Percentiles rank a stretch among this genome's conserved stretches.
These are phyloP conservation scores for Actinidia arguta DNA, from an alignment of 179 eudicot species.

Conservation along the genomic window DNA sequence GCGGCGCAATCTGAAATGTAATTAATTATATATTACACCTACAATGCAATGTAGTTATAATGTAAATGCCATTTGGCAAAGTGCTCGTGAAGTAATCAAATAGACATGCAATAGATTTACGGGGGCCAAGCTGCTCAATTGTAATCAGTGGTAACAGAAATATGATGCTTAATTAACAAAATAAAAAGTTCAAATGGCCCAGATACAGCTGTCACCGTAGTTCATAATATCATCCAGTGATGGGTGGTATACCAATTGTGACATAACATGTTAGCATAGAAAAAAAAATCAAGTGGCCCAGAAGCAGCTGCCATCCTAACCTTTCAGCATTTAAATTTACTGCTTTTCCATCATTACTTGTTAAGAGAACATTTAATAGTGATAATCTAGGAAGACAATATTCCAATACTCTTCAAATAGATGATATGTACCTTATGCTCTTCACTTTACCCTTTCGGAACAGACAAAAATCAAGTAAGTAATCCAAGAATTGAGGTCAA, in stretches of 20 bases:
- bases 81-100: neutral
- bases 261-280: neutral
- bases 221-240: too few relatives aligned
- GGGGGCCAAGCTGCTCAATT: neutral
- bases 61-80: neutral
- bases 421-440: neutral
- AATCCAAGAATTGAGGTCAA: too few relatives aligned
- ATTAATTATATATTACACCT: neutral
- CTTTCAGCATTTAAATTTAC: neutral
- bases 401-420: neutral
- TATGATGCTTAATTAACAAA: neutral
- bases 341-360: neutral
- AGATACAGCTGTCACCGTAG: neutral
- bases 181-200: neutral
- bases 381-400: neutral
- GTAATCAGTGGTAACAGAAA: neutral
- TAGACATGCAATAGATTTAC: neutral
- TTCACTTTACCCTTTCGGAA: neutral
- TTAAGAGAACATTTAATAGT: neutral
- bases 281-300: neutral
- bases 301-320: neutral
- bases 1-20: slow-evolving; percentile 63
- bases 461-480: neutral
- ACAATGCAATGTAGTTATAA: neutral
- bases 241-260: neutral